These are phyloP conservation scores for Acacia acuminata DNA, from an alignment of 306 rosid genomes.

Conservation along the genomic window DNA sequence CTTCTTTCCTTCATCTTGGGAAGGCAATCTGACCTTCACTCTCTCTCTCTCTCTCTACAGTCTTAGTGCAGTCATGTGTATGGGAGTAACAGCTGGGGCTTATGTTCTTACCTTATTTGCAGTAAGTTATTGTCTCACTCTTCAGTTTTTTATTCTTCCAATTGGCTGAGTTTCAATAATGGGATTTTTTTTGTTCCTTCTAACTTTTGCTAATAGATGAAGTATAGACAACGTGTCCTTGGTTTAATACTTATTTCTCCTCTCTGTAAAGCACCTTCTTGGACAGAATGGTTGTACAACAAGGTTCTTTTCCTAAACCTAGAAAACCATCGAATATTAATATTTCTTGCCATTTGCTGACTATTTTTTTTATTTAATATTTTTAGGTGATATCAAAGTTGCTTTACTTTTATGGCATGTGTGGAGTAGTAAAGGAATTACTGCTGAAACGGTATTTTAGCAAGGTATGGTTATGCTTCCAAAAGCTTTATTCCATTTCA, in stretches of 20 bases:
- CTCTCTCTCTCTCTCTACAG: slow-evolving; percentile 40
- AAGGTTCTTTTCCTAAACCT: slow-evolving; percentile 63
- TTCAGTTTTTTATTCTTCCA: background rate
- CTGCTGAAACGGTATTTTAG: slow-evolving; percentile 91
- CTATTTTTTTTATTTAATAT: slow-evolving; percentile 3
- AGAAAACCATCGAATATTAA: slow-evolving; percentile 13
- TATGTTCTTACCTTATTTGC: slow-evolving; percentile 88
- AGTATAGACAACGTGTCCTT: slow-evolving; percentile 75
- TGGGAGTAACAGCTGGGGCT: slow-evolving; percentile 99
- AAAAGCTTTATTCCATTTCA: slow-evolving; percentile 22
- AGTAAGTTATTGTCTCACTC: slow-evolving; percentile 54
- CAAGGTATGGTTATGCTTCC: slow-evolving; percentile 59
- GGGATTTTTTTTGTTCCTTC: slow-evolving; percentile 18
- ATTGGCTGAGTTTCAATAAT: slow-evolving; percentile 19
- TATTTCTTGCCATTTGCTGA: slow-evolving; percentile 20
- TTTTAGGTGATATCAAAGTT: slow-evolving; percentile 83
- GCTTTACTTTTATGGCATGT: slow-evolving; percentile 90
- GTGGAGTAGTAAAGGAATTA: slow-evolving; percentile 86
- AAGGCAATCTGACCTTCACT: slow-evolving; percentile 1
- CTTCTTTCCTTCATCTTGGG: background rate
- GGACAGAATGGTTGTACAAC: slow-evolving; percentile 94
- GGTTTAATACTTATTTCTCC: slow-evolving; percentile 97
- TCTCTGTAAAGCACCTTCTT: slow-evolving; percentile 80
- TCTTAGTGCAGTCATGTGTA: slow-evolving; percentile 89
- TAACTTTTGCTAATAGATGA: slow-evolving; percentile 68